Percentiles rank a stretch among this genome's conserved stretches.
These are phyloP conservation scores for Gossypium trilobum DNA, from an alignment of 441 rosid genomes.

Conservation along the genomic window DNA sequence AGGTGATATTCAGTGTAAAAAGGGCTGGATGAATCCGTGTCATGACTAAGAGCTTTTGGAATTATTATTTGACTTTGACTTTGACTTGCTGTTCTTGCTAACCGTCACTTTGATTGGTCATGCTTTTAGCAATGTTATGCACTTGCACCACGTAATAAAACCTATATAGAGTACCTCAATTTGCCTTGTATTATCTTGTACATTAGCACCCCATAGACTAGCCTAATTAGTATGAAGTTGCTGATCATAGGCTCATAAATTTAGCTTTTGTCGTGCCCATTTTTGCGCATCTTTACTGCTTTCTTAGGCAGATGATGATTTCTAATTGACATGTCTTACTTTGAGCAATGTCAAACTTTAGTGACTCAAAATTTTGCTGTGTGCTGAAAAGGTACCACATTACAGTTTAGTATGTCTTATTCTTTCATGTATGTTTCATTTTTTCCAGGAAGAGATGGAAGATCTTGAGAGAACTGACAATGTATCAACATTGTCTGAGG, in stretches of 20 bases:
- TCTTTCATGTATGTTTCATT: slow-evolving; percentile 15
- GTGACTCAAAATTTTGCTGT: not conserved
- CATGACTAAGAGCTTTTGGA: not conserved
- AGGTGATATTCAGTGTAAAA: not conserved
- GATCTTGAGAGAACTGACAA: slow-evolving; percentile 44
- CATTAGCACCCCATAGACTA: not conserved
- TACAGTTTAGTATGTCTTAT: not conserved
- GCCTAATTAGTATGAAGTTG: not conserved
- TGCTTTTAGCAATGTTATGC: not conserved
- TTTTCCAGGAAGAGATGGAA: slow-evolving; percentile 57
- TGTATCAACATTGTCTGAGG: slow-evolving; percentile 47
- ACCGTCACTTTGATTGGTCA: not conserved
- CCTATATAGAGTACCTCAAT: not conserved
- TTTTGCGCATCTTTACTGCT: not conserved
- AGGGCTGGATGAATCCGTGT: not conserved
- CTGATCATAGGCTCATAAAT: not conserved
- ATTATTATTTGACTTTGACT: not conserved
- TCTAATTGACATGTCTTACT: not conserved
- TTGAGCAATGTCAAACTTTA: not conserved
- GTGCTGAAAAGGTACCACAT: not conserved
- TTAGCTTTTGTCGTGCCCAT: not conserved
- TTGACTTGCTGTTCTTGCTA: not conserved
- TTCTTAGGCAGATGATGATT: not conserved
- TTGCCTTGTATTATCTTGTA: not conserved
- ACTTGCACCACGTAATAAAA: not conserved